Conservation (phyloP, 2,329 filamentous ascomycete species). For the Calonectria fujianensis region DNA sequence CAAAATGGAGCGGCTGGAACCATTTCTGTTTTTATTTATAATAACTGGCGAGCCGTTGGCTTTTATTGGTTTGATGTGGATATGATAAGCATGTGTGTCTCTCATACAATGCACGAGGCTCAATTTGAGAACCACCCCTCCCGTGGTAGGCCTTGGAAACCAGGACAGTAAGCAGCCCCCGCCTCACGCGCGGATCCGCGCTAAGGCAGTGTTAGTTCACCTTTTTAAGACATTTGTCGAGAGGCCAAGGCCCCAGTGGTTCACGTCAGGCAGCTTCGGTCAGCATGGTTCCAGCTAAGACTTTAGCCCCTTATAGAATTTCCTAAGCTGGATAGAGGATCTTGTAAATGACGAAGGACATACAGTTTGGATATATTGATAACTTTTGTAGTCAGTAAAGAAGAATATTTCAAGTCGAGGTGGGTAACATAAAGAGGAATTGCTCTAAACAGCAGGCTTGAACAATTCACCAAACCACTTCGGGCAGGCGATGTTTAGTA, state of each 20-base stretch:
- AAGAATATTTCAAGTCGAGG: too few relatives aligned
- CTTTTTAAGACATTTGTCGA: neutral
- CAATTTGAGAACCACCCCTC: neutral
- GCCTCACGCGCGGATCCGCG: neutral
- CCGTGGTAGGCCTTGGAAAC: neutral
- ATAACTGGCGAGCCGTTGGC: neutral
- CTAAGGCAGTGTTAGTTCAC: neutral
- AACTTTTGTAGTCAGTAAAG: neutral
- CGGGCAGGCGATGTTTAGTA: neutral
- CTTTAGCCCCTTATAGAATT: neutral
- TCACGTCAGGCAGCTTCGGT: neutral
- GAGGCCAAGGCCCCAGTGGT: neutral
- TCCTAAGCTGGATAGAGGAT: neutral
- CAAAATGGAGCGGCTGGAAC: neutral
- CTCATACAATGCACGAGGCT: conserved; percentile 15
- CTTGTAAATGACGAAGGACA: too few relatives aligned
- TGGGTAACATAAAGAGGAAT: neutral
- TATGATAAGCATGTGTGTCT: conserved; percentile 1
- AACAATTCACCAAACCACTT: neutral
- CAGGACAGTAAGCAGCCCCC: conserved; percentile 1
- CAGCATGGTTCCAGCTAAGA: neutral
- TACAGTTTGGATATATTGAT: neutral
- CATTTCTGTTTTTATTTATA: conserved; percentile 1
- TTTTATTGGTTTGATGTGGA: neutral
- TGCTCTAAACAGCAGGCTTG: too few relatives aligned